phyloP scores from a whole-genome alignment of 768 basidiomycete genomes.

The Myochromella boudieri region DNA sequence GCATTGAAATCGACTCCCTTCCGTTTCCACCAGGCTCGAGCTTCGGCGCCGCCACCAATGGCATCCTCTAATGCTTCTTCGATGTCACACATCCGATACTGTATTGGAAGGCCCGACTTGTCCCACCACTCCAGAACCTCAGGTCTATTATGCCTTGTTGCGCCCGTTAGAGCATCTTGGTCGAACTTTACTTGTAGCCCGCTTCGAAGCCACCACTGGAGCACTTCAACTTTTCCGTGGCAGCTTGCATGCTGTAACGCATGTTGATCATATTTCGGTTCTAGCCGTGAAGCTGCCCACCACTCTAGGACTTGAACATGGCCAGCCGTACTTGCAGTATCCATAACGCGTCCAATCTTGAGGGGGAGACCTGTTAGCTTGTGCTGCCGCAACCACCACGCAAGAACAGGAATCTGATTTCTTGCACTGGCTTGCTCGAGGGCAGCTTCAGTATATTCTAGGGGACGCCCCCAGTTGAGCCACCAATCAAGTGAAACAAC shows the following conservation, averaged over 20 bases:
- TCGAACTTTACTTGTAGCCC: conserved; percentile 79
- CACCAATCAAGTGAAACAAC: conserved; percentile 82
- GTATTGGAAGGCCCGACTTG: conserved; percentile 71
- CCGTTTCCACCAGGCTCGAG: conserved; percentile 76
- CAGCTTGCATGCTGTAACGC: conserved; percentile 79
- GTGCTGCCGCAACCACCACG: conserved; percentile 79
- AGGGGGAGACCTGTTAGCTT: conserved; percentile 51
- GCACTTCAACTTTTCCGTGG: conserved; percentile 74
- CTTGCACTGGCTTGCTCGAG: conserved; percentile 79
- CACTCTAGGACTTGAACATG: conserved; percentile 77
- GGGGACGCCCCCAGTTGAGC: conserved; percentile 58
- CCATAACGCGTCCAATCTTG: conserved; percentile 84
- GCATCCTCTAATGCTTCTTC: conserved; percentile 91
- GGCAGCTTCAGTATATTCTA: conserved; percentile 79
- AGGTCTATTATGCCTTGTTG: conserved; percentile 78
- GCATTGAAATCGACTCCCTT: conserved; percentile 85
- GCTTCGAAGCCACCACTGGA: conserved; percentile 83
- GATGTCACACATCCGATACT: conserved; percentile 89
- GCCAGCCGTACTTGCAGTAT: conserved; percentile 79
- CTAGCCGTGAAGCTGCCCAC: conserved; percentile 80
- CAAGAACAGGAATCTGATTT: conserved; percentile 72
- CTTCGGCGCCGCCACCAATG: conserved; percentile 74
- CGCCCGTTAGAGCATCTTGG: conserved; percentile 74
- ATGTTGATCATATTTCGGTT: conserved; percentile 75
- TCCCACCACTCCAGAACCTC: conserved; percentile 91